Conservation (phyloP, 2,329 filamentous ascomycete species). For the Neospermospora avenae region DNA sequence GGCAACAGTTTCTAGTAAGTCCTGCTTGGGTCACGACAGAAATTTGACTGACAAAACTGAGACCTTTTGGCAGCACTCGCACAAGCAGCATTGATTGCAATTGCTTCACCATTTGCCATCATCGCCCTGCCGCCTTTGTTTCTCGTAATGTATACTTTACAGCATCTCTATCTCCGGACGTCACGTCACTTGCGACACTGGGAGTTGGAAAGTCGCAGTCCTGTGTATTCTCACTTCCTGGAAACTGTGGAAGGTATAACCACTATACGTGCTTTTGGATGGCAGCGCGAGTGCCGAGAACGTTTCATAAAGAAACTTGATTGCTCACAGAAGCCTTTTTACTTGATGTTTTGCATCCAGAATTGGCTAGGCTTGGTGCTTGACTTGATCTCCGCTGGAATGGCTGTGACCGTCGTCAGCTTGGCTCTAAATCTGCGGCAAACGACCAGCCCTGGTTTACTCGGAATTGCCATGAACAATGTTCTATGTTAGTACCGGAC, state of each 20-base stretch:
- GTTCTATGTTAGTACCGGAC: too few species aligned
- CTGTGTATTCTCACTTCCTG: constrained; percentile 36
- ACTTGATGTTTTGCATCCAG: not conserved
- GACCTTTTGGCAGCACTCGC: too few species aligned
- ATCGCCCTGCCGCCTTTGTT: constrained; percentile 27
- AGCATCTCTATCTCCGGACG: constrained; percentile 44
- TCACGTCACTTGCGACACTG: constrained; percentile 46
- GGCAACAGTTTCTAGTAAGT: too few species aligned
- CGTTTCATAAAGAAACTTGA: not conserved
- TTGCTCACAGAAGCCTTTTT: not conserved
- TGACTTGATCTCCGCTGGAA: not conserved
- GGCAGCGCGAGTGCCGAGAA: not conserved
- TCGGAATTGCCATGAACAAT: not conserved
- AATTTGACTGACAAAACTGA: too few species aligned
- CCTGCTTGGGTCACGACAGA: too few species aligned
- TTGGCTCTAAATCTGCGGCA: not conserved
- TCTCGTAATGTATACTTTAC: constrained; percentile 23
- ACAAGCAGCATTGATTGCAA: too few species aligned
- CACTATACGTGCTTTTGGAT: not conserved
- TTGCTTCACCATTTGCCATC: constrained; percentile 30
- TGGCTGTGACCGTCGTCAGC: not conserved
- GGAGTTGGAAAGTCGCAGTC: constrained; percentile 42
- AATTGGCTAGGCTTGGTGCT: not conserved
- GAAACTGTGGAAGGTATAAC: not conserved
- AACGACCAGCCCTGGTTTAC: not conserved